Evolutionary conservation across 2,329 filamentous ascomycete species (phyloP).

Genomic region (Trichoderma semiorbis): DNA sequence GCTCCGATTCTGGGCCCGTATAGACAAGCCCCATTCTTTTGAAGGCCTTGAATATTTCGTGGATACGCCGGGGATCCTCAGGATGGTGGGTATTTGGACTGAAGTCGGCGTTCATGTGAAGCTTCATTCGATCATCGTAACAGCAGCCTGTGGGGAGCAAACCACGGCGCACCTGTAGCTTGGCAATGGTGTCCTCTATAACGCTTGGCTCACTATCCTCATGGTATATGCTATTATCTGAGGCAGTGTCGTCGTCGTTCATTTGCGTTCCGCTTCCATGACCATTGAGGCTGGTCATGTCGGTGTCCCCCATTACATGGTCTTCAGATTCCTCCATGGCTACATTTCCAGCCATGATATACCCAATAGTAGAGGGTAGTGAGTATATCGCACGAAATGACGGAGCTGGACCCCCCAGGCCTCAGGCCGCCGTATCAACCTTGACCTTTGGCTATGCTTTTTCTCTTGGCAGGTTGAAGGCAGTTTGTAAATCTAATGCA

Average conservation of each 20-base stretch:
- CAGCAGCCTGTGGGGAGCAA: constrained; percentile 71
- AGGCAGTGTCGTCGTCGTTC: constrained; percentile 32
- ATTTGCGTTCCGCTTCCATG: constrained; percentile 15
- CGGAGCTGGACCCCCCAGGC: background rate
- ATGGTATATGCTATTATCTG: constrained; percentile 35
- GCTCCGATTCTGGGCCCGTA: constrained; percentile 52
- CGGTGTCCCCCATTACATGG: constrained; percentile 42
- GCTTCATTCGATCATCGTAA: constrained; percentile 94
- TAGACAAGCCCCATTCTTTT: constrained; percentile 76
- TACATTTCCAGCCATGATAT: constrained; percentile 23
- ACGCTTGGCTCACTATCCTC: constrained; percentile 36
- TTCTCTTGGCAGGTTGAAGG: background rate
- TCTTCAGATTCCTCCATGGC: constrained; percentile 46
- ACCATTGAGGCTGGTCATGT: constrained; percentile 27
- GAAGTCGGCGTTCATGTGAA: constrained; percentile 83
- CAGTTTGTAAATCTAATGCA: background rate
- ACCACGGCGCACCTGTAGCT: constrained; percentile 42
- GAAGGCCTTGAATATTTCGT: constrained; percentile 88
- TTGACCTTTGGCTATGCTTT: background rate
- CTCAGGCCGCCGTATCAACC: background rate
- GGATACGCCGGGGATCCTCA: constrained; percentile 88
- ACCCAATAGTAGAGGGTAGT: background rate
- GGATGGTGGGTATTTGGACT: constrained; percentile 77
- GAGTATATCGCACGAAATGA: background rate
- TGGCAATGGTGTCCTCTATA: constrained; percentile 36